Evolutionary conservation across 139 green algal species (phyloP).

Genomic region (Chlamydomonas applanata): DNA sequence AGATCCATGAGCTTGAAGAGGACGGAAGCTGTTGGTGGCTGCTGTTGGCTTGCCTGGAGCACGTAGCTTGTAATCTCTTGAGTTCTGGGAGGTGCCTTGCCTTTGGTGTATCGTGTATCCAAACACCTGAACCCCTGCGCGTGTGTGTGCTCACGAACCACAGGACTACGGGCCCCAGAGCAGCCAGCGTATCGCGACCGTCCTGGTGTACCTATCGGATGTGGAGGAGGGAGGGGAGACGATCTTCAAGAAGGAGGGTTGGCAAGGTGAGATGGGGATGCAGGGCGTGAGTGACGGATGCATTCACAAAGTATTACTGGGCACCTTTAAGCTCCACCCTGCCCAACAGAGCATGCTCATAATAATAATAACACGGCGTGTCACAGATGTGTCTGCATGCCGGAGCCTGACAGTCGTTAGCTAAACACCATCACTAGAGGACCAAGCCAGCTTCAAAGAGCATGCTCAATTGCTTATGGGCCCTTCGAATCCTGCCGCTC

Average conservation of each 20-base stretch:
- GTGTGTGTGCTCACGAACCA: no score
- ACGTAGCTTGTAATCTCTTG: not conserved
- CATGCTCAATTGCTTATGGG: no score
- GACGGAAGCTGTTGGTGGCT: not conserved
- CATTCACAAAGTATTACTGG: no score
- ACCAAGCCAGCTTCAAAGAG: no score
- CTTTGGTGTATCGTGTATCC: not conserved
- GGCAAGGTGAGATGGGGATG: constrained; percentile 36
- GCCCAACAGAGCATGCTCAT: no score
- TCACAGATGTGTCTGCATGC: no score
- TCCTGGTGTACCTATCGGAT: constrained; percentile 76
- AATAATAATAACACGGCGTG: no score
- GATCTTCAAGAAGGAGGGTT: constrained; percentile 68
- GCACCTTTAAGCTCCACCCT: no score
- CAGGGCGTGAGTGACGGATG: not conserved
- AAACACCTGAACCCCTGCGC: not conserved
- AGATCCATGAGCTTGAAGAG: not conserved
- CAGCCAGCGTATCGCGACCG: constrained; percentile 72
- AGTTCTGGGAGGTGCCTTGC: not conserved
- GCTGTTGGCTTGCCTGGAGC: not conserved
- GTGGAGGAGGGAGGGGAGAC: constrained; percentile 82
- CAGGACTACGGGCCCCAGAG: constrained; percentile 72
- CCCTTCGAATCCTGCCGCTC: no score
- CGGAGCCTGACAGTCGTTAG: no score
- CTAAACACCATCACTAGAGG: no score